Base-by-base conservation (phyloP, 352 stramenopile species). In the Aphanomyces cochlioides region DNA sequence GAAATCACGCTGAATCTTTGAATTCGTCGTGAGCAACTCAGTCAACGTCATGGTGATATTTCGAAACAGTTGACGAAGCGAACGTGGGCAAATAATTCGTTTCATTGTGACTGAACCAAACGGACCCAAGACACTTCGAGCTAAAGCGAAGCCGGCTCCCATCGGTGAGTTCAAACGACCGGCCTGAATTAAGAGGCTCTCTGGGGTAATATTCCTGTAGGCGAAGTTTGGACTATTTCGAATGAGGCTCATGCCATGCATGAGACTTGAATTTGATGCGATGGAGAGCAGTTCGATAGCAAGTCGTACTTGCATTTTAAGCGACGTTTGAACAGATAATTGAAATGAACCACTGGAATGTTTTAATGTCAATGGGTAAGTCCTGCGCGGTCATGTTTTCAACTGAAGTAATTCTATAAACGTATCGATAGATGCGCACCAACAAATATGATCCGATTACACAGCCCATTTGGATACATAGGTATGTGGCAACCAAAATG, bases 281-380 rank as follows among this genome's bases (percentile, higher is more conserved):
- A 68, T 21, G 4, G 60, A 38, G 39, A 38, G 57, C 13, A 68
- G 60, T 37, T 68, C 60, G 13, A 12, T 37, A 37, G 60, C 60
- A 28, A 68, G 43, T 21, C 2, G 10, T 43, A 38, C 53, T 28
- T 68, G 57, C 60, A 68, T 68, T 19, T 67, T 67, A 19, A 67
- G 56, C 47, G 60, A 59, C 1, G 5, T 67, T 36, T 67, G 36
- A 7, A 38, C 13, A 15, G 5, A 10, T 12, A 37, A 28, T 13
- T 67, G 60, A 8, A 67, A 36, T 12, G 60, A 67, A 1, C 60
- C 60, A 63, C 59, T 67, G 10, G 39, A 59, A 8, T 67, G 40
- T 36, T 67, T 67, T 7, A 67, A 10, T 36, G 60, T 67, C n/a
- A 67, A 17, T 36, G 5, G 47, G 3, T 67, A 57, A 7, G 39